Conservation (phyloP, 2,329 filamentous ascomycete genomes). For the Knufia petricola region DNA sequence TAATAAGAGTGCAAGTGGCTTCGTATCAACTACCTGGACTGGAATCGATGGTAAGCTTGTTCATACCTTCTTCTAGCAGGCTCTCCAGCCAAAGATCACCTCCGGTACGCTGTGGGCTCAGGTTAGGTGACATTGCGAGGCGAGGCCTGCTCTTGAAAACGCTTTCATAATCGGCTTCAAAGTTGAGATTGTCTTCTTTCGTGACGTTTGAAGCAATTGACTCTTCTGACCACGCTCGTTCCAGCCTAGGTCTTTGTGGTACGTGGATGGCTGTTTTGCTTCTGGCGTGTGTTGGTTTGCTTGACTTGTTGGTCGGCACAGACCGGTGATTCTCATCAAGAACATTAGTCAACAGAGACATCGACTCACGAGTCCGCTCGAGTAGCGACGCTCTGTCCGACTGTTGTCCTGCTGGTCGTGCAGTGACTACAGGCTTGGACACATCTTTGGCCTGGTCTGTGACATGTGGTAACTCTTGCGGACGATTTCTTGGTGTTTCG, state of each 20-base stretch:
- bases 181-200: constrained; percentile 56
- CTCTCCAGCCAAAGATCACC: constrained; percentile 3
- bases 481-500: constrained; percentile 19
- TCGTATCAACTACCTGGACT: not conserved
- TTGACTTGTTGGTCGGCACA: not conserved
- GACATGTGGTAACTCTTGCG: not conserved
- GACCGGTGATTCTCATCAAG: not conserved
- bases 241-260: not conserved
- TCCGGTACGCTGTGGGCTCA: constrained; percentile 2
- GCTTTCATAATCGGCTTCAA: constrained; percentile 65
- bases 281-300: constrained; percentile 1
- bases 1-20: too few species aligned
- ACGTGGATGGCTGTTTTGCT: constrained; percentile 1
- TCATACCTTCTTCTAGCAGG: constrained; percentile 2
- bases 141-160: constrained; percentile 79
- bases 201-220: constrained; percentile 43
- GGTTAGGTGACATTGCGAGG: constrained; percentile 42
- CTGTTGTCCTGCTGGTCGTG: constrained; percentile 21
- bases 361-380: constrained; percentile 72
- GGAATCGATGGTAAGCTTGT: constrained; percentile 5
- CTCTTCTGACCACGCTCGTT: constrained; percentile 7
- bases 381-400: constrained; percentile 43
- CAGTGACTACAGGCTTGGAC: constrained; percentile 10
- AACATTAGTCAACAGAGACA: constrained; percentile 50
- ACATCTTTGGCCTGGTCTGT: constrained; percentile 19